Evolutionary conservation across 2,329 filamentous ascomycete species (phyloP), one percentile per base, ranked within the genome.

Genomic region (Thyridium curvatum): DNA sequence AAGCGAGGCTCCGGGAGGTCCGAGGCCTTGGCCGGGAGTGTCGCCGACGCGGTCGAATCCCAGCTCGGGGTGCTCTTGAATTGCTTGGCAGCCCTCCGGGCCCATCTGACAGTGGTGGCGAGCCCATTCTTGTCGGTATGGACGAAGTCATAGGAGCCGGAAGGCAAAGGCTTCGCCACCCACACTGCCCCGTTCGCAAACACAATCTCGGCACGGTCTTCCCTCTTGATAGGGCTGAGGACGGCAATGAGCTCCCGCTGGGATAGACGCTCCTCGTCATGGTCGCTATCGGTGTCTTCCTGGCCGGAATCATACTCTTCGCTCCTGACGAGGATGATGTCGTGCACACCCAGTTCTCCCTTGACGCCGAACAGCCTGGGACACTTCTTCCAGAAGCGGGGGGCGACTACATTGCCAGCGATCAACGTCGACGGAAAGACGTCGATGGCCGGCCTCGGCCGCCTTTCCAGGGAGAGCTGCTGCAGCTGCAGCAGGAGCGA

Each of bases 401-500:
- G 73, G 16, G 79, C 70, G 41, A 77, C 78, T 46, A 71, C 68
- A 38, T 71, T 63, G 43, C 73, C 61, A 34, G 72, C 63, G 31
- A 83, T 65, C 12, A 74, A 65, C n/a, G 74, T 76, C 2, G 81
- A 78, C 1, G 84, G 83, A 32, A 88, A 72, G n/a, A 87, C 76
- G 49, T 91, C 85, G 46, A 86, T 79, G 4, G 77, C 74, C 1
- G 85, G 85, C 37, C 71, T 70, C 0, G 83, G 82, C 17, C 84
- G 74, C 13, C 67, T 68, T 44, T 77, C 71, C 31, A 69, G 61
- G 3, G 72, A 68, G n/a, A 87, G 57, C 41, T 77, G 71, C 52
- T 89, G 85, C 13, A 90, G 64, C 56, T 91, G 85, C 6, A 90
- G 69, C 6, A 88, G 63, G 14, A 88, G 63, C 38, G 77, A 77